Conservation (phyloP, 805 yeast species). For the Zygotorulaspora sp. region DNA sequence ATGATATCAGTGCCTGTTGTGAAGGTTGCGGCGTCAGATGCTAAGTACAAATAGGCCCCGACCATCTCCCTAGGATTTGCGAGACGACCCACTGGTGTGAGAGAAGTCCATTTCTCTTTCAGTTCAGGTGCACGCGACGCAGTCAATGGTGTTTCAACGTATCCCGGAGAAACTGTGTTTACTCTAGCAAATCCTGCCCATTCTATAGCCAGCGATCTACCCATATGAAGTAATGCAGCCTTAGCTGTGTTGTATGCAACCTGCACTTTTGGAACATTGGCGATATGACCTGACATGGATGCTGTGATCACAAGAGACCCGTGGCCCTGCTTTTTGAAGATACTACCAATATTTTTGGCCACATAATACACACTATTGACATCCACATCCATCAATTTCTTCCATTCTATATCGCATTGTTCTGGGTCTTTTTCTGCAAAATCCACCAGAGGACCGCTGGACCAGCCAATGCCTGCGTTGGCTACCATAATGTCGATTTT, state of each 20-base stretch:
- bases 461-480: constrained; percentile 84
- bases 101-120: constrained; percentile 45
- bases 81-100: constrained; percentile 69
- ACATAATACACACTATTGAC: constrained; percentile 77
- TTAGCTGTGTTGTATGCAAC: constrained; percentile 83
- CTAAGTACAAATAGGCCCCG: constrained; percentile 76
- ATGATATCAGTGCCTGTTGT: constrained; percentile 73
- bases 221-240: constrained; percentile 75
- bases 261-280: constrained; percentile 81
- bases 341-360: constrained; percentile 66
- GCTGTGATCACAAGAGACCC: constrained; percentile 85
- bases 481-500: constrained; percentile 80
- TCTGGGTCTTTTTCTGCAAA: constrained; percentile 38
- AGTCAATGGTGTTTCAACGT: constrained; percentile 67
- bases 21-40: constrained; percentile 74
- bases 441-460: constrained; percentile 53
- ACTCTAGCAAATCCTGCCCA: constrained; percentile 89
- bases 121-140: constrained; percentile 43
- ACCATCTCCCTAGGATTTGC: constrained; percentile 68
- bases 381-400: constrained; percentile 67
- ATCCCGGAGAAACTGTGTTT: constrained; percentile 82
- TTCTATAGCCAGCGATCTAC: constrained; percentile 76
- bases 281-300: constrained; percentile 85
- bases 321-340: constrained; percentile 65
- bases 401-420: constrained; percentile 58